Evolutionary conservation across 2,329 filamentous ascomycete species (phyloP), one percentile per base, ranked within the genome.

Genomic region (Diplodia sapinea): DNA sequence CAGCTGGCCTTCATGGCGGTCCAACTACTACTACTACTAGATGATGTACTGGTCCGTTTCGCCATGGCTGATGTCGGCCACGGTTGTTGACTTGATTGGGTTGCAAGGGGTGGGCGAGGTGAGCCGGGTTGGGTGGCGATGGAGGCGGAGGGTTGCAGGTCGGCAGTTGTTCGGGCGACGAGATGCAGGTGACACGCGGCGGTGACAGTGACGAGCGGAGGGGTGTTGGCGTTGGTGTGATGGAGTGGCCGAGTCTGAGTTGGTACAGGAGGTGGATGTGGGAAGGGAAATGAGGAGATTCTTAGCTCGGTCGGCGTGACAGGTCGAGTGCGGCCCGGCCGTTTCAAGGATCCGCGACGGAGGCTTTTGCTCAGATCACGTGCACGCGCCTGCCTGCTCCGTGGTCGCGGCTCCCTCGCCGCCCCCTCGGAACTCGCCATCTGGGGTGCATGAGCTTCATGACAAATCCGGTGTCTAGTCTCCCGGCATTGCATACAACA

Each of bases 1-100:
- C 93, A 96, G 80, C 90, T 94, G 82, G 94, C 93, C 84, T 94
- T 90, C 82, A 95, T 89, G 80, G 91, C 91, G 84, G 88, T 85
- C 75, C 77, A 77, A 80, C 80, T 80, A 86, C 89, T 91, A 88
- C 86, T 91, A 91, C 88, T 86, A 81, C 79, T 83, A 80, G 80
- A 91, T 89, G 86, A 91, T 87, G 86, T 88, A 85, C 85, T 86
- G 83, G 83, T 85, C 81, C 86, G 85, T 80, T 86, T 84, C 85
- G 88, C 91, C 88, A 92, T 91, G 85, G 86, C 75, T 77, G 73
- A 68, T 70, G 68, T 73, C 75, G 82, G 82, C 82, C 82, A 83
- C 79, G 79, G 76, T 82, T 80, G 78, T 78, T 72, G 36, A 23
- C 36, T 63, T 61, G 20, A 49, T 31, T 26, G 43, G 65, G 54